Percentiles rank a stretch among this genome's conserved stretches.
Conservation (phyloP, 768 basidiomycete species). For the Atractiella rhizophila region DNA sequence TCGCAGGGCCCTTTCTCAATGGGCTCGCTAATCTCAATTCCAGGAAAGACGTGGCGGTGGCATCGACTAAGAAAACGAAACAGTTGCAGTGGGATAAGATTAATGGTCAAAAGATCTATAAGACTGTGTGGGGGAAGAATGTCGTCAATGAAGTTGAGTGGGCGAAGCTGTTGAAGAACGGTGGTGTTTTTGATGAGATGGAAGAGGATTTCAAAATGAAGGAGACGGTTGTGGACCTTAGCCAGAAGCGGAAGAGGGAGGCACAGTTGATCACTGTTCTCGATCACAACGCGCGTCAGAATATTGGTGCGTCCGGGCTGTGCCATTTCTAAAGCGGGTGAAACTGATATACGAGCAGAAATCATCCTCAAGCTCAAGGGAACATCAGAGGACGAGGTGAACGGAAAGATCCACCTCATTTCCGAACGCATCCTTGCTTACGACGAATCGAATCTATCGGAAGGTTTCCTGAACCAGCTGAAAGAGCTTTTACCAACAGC, state of each 20-base stretch:
- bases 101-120: constrained; percentile 56
- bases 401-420: constrained; percentile 5
- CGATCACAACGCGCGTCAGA: not conserved
- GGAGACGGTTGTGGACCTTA: constrained; percentile 36
- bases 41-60: constrained; percentile 63
- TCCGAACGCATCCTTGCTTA: constrained; percentile 41
- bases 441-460: constrained; percentile 61
- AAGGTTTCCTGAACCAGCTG: constrained; percentile 67
- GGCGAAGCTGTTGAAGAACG: constrained; percentile 40
- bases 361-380: constrained; percentile 10
- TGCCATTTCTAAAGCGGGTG: not conserved
- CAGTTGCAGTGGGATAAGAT: constrained; percentile 97
- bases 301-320: not conserved
- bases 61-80: constrained; percentile 79
- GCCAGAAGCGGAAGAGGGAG: constrained; percentile 74
- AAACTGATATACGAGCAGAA: not conserved
- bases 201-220: constrained; percentile 95
- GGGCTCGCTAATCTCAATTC: constrained; percentile 30
- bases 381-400: constrained; percentile 7
- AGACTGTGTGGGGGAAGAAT: constrained; percentile 48
- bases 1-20: too few species aligned
- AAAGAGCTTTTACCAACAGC: constrained; percentile 70
- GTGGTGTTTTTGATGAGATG: constrained; percentile 86
- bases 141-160: constrained; percentile 28
- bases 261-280: constrained; percentile 32